Percentiles rank a stretch among this genome's conserved stretches.
Evolutionary conservation across 2,329 filamentous ascomycete species (phyloP).

Genomic region (Fonsecaea nubica): DNA sequence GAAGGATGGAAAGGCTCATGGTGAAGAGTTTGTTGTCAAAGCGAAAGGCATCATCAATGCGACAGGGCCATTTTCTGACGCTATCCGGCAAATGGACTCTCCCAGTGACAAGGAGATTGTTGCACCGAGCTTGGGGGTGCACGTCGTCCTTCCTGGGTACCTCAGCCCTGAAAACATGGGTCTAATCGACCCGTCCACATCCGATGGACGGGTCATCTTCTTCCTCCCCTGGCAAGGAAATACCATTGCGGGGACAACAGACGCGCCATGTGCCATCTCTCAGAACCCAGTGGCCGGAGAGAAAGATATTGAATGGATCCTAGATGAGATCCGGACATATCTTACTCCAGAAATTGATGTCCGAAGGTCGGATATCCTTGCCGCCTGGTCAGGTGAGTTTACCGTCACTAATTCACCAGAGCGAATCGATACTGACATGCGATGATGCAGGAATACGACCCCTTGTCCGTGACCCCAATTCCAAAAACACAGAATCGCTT

Average conservation of each 20-base stretch:
- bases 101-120: conserved; percentile 75
- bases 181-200: conserved; percentile 83
- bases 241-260: conserved; percentile 87
- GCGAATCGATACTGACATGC: not conserved
- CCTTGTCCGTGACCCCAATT: conserved; percentile 83
- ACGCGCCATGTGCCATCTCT: conserved; percentile 74
- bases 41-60: conserved; percentile 87
- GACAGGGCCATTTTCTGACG: conserved; percentile 87
- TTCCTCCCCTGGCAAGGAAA: conserved; percentile 94
- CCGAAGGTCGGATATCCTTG: conserved; percentile 80
- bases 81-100: conserved; percentile 84
- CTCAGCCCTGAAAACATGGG: conserved; percentile 81
- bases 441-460: conserved; percentile 69
- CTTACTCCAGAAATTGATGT: conserved; percentile 84
- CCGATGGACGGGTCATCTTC: conserved; percentile 88
- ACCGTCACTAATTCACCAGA: not conserved
- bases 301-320: conserved; percentile 85
- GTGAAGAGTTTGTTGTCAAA: conserved; percentile 69
- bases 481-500: conserved; percentile 82
- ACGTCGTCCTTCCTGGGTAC: conserved; percentile 85
- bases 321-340: conserved; percentile 81
- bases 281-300: conserved; percentile 78
- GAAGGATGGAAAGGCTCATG: conserved; percentile 64
- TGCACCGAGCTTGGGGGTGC: conserved; percentile 81
- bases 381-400: conserved; percentile 73